phyloP scores from a whole-genome alignment of 257 asterid genomes.

The Vinca minor region DNA sequence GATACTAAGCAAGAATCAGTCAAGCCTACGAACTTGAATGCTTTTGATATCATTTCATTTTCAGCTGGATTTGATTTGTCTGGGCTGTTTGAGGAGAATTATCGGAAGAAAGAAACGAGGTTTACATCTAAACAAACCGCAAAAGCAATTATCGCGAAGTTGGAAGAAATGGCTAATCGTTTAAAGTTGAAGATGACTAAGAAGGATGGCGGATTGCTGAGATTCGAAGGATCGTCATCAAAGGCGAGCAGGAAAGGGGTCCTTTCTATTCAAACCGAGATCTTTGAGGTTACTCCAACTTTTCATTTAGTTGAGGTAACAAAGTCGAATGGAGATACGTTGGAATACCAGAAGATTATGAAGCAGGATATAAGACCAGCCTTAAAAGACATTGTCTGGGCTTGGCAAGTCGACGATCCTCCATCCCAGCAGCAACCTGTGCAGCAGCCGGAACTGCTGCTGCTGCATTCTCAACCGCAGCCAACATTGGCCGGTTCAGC shows the following conservation, averaged over 20 bases:
- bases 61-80: constrained; percentile 77
- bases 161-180: constrained; percentile 53
- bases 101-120: constrained; percentile 35
- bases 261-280: constrained; percentile 55
- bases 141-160: constrained; percentile 45
- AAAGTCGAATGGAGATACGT: constrained; percentile 52
- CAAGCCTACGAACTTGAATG: constrained; percentile 48
- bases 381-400: constrained; percentile 62
- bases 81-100: constrained; percentile 48
- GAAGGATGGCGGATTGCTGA: constrained; percentile 54
- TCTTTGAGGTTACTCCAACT: constrained; percentile 49
- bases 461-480: background rate
- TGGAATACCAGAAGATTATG: constrained; percentile 64
- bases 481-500: constrained; percentile 9
- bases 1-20: constrained; percentile 25
- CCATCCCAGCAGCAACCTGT: background rate
- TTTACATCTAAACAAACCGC: constrained; percentile 54
- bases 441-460: background rate
- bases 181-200: constrained; percentile 52
- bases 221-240: constrained; percentile 42
- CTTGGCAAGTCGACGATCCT: constrained; percentile 55
- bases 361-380: constrained; percentile 49
- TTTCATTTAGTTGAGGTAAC: constrained; percentile 66
- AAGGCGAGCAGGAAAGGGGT: constrained; percentile 59
- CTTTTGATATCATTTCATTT: constrained; percentile 71